These are phyloP conservation scores for Colletotrichum tropicale DNA, from an alignment of 2,329 filamentous ascomycete species.

Conservation along the genomic window DNA sequence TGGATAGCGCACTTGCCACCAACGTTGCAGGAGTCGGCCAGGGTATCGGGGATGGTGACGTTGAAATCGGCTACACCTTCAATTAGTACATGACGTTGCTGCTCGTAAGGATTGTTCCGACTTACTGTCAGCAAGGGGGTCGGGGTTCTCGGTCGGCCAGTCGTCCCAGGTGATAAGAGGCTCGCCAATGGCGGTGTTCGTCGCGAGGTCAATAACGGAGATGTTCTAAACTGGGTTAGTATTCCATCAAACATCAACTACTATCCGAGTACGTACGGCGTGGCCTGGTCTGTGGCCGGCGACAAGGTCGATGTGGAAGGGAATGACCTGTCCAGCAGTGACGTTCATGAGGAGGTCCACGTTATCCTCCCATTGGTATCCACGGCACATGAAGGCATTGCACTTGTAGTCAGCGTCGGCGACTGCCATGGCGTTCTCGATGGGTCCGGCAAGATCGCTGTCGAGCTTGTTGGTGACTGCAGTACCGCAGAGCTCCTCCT, in stretches of 20 bases:
- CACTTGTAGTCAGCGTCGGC: conserved; percentile 28
- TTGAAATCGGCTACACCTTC: conserved; percentile 44
- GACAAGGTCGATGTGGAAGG: conserved; percentile 41
- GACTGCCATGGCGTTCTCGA: conserved; percentile 28
- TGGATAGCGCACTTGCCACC: conserved; percentile 56
- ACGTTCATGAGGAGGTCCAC: conserved; percentile 26
- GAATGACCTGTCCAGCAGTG: conserved; percentile 35
- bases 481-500: conserved; percentile 25
- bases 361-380: conserved; percentile 34
- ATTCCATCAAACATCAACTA: neutral
- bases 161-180: conserved; percentile 49
- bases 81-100: conserved; percentile 28
- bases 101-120: neutral
- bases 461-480: conserved; percentile 24
- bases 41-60: conserved; percentile 56
- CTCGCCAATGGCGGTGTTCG: conserved; percentile 51
- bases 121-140: conserved; percentile 19
- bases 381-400: conserved; percentile 31
- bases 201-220: conserved; percentile 49
- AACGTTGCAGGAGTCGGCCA: conserved; percentile 48
- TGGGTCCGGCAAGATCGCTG: conserved; percentile 28
- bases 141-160: conserved; percentile 19
- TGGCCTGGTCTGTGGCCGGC: conserved; percentile 39
- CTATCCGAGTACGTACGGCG: conserved; percentile 19
- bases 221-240: conserved; percentile 41